These are phyloP conservation scores for Polytrichum formosum DNA, from an alignment of 225 moss, liverwort and hornwort species.

Conservation along the genomic window DNA sequence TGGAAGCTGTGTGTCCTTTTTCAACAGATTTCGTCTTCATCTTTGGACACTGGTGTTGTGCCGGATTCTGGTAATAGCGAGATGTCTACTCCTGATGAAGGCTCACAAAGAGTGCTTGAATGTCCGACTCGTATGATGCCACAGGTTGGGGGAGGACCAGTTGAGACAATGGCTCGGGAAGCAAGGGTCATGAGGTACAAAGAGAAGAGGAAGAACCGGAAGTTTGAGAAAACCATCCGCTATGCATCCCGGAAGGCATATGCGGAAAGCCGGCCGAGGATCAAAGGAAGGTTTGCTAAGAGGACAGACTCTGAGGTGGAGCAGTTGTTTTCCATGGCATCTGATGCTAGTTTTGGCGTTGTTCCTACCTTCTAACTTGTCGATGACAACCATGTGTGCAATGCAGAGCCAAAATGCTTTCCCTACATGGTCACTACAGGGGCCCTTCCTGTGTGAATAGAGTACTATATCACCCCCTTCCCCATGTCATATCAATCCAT, in stretches of 20 bases:
- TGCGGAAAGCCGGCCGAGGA: conserved; percentile 84
- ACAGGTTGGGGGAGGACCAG: conserved; percentile 35
- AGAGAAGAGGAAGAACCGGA: conserved; percentile 95
- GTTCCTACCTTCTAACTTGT: conserved; percentile 56
- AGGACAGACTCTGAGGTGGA: conserved; percentile 68
- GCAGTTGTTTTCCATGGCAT: conserved; percentile 36
- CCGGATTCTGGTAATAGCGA: conserved; percentile 82
- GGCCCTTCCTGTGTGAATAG: too few relatives aligned
- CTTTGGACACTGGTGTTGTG: conserved; percentile 78
- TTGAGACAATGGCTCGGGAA: conserved; percentile 74
- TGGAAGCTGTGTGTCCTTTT: not conserved
- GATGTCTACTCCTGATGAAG: conserved; percentile 61
- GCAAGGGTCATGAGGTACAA: conserved; percentile 92
- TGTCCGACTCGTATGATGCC: conserved; percentile 39
- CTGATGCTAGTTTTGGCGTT: conserved; percentile 57
- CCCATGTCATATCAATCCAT: too few relatives aligned
- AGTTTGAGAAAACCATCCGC: conserved; percentile 92
- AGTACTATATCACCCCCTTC: too few relatives aligned
- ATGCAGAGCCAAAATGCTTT: not conserved
- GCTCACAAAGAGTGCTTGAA: conserved; percentile 56
- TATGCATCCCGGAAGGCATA: conserved; percentile 92
- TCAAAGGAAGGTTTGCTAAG: conserved; percentile 94
- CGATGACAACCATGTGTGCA: not conserved
- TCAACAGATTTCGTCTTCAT: conserved; percentile 84
- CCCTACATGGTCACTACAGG: too few relatives aligned